Evolutionary conservation across 352 stramenopile species (phyloP), one percentile per base, ranked within the genome.

Genomic region (Thalassiosira hispida): DNA sequence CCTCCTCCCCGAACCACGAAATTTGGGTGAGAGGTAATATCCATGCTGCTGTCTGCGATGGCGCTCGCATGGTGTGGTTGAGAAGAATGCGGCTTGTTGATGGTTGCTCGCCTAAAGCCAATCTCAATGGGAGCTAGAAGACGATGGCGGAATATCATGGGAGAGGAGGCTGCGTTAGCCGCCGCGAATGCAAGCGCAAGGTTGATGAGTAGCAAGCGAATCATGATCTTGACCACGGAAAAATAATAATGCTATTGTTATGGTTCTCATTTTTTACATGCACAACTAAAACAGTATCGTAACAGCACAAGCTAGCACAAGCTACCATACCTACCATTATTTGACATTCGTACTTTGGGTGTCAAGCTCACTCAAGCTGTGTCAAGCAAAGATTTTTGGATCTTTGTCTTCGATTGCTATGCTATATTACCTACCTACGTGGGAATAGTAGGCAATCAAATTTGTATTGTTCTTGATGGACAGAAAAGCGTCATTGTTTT

Each of bases 81-180:
- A 42, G 33, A 42, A 42, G 5, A 42, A 42, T 42, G 40, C 27
- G 23, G 22, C n/a, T 63, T 3, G 18, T 14, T 25, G 55, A 23
- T 44, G 55, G 2, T 63, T 25, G 52, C 55, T 9, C 55, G 55
- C 55, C 55, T 42, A 16, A 63, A 46, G 16, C 55, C 55, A 47
- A 63, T 42, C 5, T 3, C 27, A 47, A 63, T 42, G 4, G 55
- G 55, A 47, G 29, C 18, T 16, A 63, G 55, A 8, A 63, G 35
- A 31, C 22, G 29, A 42, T 44, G 20, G 29, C 35, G 8, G 4
- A 63, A 12, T 47, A 16, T 42, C n/a, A 11, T 23, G 2, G 55
- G n/a, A 16, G 22, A 5, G 18, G 20, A 46, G 2, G 27, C 55
- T 31, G 55, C 25, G 23, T 3, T n/a, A 12, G 29, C 18, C 55